These are phyloP conservation scores for Hymenoscyphus scutula DNA, from an alignment of 2,329 filamentous ascomycete genomes.

Conservation along the genomic window DNA sequence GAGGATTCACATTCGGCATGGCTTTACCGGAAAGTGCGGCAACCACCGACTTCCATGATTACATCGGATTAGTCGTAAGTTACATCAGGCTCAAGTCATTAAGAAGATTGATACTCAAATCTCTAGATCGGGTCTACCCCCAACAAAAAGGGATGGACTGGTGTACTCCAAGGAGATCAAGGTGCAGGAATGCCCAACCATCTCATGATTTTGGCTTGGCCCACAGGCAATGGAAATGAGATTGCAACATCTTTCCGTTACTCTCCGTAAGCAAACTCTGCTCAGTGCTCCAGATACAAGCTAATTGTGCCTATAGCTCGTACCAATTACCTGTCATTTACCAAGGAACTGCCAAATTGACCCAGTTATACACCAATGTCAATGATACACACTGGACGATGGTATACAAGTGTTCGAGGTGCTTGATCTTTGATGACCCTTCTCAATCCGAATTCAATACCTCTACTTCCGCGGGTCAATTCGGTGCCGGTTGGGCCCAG, in stretches of 20 bases:
- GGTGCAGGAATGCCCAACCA: slow-evolving; percentile 51
- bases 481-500: slow-evolving; percentile 57
- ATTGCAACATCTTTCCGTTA: slow-evolving; percentile 58
- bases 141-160: slow-evolving; percentile 54
- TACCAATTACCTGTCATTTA: slow-evolving; percentile 60
- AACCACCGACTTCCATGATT: slow-evolving; percentile 50
- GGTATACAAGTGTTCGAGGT: slow-evolving; percentile 63
- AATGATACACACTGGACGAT: slow-evolving; percentile 58
- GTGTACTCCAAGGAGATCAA: slow-evolving; percentile 52
- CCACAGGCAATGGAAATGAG: slow-evolving; percentile 44
- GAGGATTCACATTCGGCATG: slow-evolving; percentile 53
- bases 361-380: slow-evolving; percentile 56
- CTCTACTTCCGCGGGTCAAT: slow-evolving; percentile 43
- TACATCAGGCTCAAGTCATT: background rate
- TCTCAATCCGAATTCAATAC: slow-evolving; percentile 42
- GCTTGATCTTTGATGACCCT: slow-evolving; percentile 52
- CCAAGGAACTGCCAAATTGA: slow-evolving; percentile 59
- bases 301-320: slow-evolving; percentile 39
- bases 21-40: slow-evolving; percentile 51
- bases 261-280: slow-evolving; percentile 39
- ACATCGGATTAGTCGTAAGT: slow-evolving; percentile 57
- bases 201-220: slow-evolving; percentile 58
- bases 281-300: background rate
- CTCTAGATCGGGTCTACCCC: slow-evolving; percentile 42
- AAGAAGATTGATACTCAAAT: slow-evolving; percentile 6